Percentiles rank a stretch among this genome's conserved stretches.
These are phyloP conservation scores for Arabis hirsuta DNA, from an alignment of 345 rosid species.

Conservation along the genomic window DNA sequence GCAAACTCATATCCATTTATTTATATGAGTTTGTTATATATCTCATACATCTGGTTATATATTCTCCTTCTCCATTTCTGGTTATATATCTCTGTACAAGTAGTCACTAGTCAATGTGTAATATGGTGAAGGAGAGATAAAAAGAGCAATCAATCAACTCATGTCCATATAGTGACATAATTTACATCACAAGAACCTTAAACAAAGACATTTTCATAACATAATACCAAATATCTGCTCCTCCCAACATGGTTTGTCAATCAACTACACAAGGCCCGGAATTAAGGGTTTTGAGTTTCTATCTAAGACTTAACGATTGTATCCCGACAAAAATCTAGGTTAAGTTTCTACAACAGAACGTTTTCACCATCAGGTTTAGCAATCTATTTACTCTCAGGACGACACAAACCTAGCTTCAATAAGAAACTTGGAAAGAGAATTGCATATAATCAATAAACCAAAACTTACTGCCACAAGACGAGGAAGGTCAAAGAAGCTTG, in stretches of 20 bases:
- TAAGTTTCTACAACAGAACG: neutral
- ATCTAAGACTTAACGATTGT: neutral
- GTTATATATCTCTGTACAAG: conserved; percentile 1
- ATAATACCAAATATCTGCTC: neutral
- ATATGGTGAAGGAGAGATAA: neutral
- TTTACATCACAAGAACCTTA: neutral
- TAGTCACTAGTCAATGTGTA: neutral
- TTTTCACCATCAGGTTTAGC: neutral
- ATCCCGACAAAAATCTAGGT: neutral
- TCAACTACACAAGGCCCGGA: neutral
- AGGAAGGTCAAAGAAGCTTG: neutral
- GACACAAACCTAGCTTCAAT: neutral
- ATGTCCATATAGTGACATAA: neutral
- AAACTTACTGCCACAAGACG: neutral
- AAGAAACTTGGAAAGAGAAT: neutral
- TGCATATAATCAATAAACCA: neutral
- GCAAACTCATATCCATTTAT: too few relatives aligned
- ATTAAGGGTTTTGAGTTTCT: neutral
- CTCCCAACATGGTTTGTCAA: neutral
- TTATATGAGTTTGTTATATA: too few relatives aligned
- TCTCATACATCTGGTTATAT: too few relatives aligned
- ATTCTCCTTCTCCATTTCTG: neutral
- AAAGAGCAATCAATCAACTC: neutral
- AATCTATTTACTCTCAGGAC: neutral
- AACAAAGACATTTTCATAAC: neutral